A percentile compares a stretch with the other conserved stretches of the same genome.
Conservation (phyloP, 2,329 filamentous ascomycete genomes). For the Talaromyces sp. region DNA sequence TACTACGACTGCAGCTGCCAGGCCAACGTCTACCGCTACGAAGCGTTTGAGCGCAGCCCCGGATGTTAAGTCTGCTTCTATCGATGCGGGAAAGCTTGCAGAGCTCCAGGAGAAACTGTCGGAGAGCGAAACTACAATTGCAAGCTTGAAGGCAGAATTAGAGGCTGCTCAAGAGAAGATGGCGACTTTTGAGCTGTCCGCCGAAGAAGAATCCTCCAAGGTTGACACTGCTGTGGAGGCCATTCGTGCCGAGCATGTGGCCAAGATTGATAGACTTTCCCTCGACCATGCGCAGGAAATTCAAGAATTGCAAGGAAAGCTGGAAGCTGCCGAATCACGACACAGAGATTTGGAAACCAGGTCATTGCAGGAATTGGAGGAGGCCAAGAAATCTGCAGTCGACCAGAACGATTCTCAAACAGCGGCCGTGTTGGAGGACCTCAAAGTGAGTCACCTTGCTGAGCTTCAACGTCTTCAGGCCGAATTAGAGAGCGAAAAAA, state of each 20-base stretch:
- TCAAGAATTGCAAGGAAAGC: slow-evolving; percentile 30
- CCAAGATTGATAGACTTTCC: slow-evolving; percentile 33
- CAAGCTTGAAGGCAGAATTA: slow-evolving; percentile 32
- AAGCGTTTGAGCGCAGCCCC: slow-evolving; percentile 38
- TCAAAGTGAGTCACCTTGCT: slow-evolving; percentile 35
- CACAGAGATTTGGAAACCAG: slow-evolving; percentile 37
- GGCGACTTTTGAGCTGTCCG: slow-evolving; percentile 28
- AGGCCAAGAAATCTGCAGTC: slow-evolving; percentile 35
- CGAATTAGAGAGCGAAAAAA: slow-evolving; percentile 34
- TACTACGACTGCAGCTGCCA: slow-evolving; percentile 22
- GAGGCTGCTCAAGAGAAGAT: slow-evolving; percentile 36
- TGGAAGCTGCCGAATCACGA: slow-evolving; percentile 36
- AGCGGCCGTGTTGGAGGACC: slow-evolving; percentile 34
- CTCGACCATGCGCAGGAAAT: slow-evolving; percentile 33
- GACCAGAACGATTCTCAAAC: slow-evolving; percentile 36
- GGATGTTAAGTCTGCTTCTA: slow-evolving; percentile 27
- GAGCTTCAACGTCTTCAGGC: slow-evolving; percentile 36
- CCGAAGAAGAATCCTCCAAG: slow-evolving; percentile 24
- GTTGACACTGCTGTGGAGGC: slow-evolving; percentile 27
- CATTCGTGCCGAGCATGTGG: slow-evolving; percentile 30
- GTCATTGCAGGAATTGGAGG: slow-evolving; percentile 37
- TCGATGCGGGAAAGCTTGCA: slow-evolving; percentile 33
- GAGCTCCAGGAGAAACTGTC: slow-evolving; percentile 35
- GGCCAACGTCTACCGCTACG: slow-evolving; percentile 23
- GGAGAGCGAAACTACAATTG: slow-evolving; percentile 36